Evolutionary conservation across 768 basidiomycete species (phyloP).

Genomic region (Podaxis sp.): DNA sequence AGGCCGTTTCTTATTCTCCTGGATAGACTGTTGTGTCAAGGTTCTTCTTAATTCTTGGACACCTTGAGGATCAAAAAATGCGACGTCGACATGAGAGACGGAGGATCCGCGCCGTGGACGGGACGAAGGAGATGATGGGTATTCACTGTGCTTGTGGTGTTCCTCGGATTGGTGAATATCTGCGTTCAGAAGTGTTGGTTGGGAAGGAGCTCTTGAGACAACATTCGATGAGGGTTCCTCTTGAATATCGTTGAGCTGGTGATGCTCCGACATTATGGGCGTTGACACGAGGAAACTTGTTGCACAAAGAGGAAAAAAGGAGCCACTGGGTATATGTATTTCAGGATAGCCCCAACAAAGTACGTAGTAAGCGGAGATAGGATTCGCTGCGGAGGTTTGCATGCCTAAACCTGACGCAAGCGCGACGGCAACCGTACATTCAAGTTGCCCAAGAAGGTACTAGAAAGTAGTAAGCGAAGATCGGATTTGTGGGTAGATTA

Average conservation of each 20-base stretch:
- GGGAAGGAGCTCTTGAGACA: constrained; percentile 4
- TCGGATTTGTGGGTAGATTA: no score
- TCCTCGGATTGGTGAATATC: not conserved
- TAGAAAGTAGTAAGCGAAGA: no score
- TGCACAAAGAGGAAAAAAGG: not conserved
- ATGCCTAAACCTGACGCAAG: not conserved
- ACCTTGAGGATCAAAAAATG: constrained; percentile 58
- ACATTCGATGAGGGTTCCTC: constrained; percentile 12
- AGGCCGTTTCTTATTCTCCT: not conserved
- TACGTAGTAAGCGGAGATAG: no score
- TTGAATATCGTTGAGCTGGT: constrained; percentile 6
- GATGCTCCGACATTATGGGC: constrained; percentile 11
- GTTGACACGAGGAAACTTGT: not conserved
- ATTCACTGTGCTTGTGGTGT: not conserved
- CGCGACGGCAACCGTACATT: not conserved
- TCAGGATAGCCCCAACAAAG: not conserved
- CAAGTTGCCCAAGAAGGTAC: not conserved
- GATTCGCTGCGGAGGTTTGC: not conserved
- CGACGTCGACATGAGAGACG: constrained; percentile 41
- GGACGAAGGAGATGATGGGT: constrained; percentile 2
- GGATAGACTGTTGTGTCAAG: constrained; percentile 29
- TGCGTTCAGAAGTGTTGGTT: not conserved
- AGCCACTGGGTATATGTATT: not conserved
- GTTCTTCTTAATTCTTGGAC: constrained; percentile 41
- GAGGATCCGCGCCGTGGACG: constrained; percentile 15